These are phyloP conservation scores for Brettanomyces custersianus DNA, from an alignment of 805 yeast genomes.

Conservation along the genomic window DNA sequence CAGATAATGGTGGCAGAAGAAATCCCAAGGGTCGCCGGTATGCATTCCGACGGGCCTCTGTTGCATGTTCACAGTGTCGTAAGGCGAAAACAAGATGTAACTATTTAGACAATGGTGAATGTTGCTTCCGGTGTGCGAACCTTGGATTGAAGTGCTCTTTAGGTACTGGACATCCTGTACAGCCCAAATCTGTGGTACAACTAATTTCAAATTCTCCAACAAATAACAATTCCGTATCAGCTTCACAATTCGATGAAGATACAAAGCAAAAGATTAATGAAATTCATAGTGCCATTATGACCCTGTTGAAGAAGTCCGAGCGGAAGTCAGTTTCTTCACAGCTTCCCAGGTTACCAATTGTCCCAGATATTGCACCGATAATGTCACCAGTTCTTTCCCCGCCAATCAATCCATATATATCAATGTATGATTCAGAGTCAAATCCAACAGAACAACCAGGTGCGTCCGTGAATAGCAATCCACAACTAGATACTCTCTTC, in stretches of 20 bases:
- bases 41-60: conserved; percentile 2
- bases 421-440: too few relatives aligned
- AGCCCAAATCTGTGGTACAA: background rate
- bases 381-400: too few relatives aligned
- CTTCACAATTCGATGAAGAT: background rate
- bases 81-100: conserved; percentile 20
- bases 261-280: conserved; percentile 1
- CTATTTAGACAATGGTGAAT: conserved; percentile 13
- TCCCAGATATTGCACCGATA: too few relatives aligned
- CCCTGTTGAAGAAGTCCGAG: conserved; percentile 2
- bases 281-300: conserved; percentile 1
- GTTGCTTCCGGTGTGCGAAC: conserved; percentile 21
- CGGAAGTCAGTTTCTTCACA: too few relatives aligned
- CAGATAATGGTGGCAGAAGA: too few relatives aligned
- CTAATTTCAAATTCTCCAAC: too few relatives aligned
- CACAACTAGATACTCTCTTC: conserved; percentile 8
- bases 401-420: too few relatives aligned
- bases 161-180: conserved; percentile 1
- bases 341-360: too few relatives aligned
- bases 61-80: conserved; percentile 18
- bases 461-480: background rate
- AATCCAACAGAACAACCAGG: too few relatives aligned
- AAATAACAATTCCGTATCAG: background rate
- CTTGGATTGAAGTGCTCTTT: conserved; percentile 15
- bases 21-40: conserved; percentile 1